A percentile compares a stretch with the other conserved stretches of the same genome.
Evolutionary conservation across 495 filamentous ascomycete genomes (phyloP).

Genomic region (Xylaria intraflava): DNA sequence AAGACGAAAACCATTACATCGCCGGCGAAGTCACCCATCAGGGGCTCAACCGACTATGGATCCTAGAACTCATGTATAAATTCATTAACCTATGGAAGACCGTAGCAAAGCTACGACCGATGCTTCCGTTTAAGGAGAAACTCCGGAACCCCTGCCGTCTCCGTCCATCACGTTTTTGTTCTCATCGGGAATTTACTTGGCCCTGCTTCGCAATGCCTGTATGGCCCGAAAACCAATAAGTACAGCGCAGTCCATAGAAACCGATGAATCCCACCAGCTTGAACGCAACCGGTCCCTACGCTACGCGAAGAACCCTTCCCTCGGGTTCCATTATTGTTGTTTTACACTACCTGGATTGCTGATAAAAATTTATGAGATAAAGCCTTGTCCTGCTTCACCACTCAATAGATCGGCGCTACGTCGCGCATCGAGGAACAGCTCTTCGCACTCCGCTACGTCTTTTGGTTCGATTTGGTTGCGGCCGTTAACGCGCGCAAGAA

Average conservation of each 20-base stretch:
- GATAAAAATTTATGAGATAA: conserved; percentile 44
- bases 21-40: not conserved
- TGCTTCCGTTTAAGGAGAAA: conserved; percentile 3
- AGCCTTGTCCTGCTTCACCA: conserved; percentile 54
- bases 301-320: not conserved
- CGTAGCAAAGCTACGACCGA: not conserved
- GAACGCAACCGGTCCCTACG: not conserved
- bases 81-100: not conserved
- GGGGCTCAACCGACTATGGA: not conserved
- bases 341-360: conserved; percentile 1
- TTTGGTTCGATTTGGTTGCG: conserved; percentile 68
- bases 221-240: not conserved
- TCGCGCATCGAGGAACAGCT: conserved; percentile 83
- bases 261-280: not conserved
- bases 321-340: not conserved
- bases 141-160: conserved; percentile 11
- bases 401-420: conserved; percentile 68
- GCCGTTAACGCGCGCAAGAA: conserved; percentile 56
- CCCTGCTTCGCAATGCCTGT: conserved; percentile 3
- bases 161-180: conserved; percentile 8
- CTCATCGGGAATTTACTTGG: conserved; percentile 3
- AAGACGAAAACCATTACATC: not conserved
- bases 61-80: not conserved
- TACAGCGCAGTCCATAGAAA: not conserved
- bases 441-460: conserved; percentile 83